Evolutionary conservation across 805 yeast genomes (phyloP).

Genomic region (Ogataea saltuana): DNA sequence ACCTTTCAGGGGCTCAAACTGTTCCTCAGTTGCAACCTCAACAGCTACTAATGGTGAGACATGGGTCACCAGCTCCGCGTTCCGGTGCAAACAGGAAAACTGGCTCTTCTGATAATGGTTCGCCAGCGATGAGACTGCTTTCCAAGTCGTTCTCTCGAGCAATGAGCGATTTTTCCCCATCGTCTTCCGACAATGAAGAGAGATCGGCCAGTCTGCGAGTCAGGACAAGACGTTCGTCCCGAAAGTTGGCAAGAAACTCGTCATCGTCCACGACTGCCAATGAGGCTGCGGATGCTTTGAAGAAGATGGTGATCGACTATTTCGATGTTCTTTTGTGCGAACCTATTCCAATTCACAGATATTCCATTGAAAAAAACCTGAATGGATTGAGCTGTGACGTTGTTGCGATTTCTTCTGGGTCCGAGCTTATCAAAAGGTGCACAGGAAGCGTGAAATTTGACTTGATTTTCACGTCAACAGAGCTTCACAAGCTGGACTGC

Average conservation of each 20-base stretch:
- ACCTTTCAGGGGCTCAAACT: not conserved
- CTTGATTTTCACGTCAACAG: slow-evolving; percentile 73
- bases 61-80: slow-evolving; percentile 22
- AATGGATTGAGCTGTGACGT: slow-evolving; percentile 78
- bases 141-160: slow-evolving; percentile 26
- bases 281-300: slow-evolving; percentile 19
- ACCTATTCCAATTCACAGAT: slow-evolving; percentile 80
- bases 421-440: slow-evolving; percentile 77
- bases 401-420: slow-evolving; percentile 73
- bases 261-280: slow-evolving; percentile 27
- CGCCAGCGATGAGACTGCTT: slow-evolving; percentile 31
- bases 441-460: slow-evolving; percentile 86
- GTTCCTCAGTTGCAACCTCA: not conserved
- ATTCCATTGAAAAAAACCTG: slow-evolving; percentile 60
- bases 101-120: slow-evolving; percentile 12
- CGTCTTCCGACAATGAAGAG: slow-evolving; percentile 73
- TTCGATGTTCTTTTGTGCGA: slow-evolving; percentile 81
- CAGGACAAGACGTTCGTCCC: slow-evolving; percentile 53
- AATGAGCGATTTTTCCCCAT: slow-evolving; percentile 43
- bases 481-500: slow-evolving; percentile 65
- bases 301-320: slow-evolving; percentile 23
- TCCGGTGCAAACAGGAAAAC: not conserved
- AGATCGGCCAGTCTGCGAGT: slow-evolving; percentile 50
- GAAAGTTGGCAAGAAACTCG: slow-evolving; percentile 31
- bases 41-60: slow-evolving; percentile 5